Conservation (phyloP, 495 filamentous ascomycete genomes). For the Trichoderma gamsii region DNA sequence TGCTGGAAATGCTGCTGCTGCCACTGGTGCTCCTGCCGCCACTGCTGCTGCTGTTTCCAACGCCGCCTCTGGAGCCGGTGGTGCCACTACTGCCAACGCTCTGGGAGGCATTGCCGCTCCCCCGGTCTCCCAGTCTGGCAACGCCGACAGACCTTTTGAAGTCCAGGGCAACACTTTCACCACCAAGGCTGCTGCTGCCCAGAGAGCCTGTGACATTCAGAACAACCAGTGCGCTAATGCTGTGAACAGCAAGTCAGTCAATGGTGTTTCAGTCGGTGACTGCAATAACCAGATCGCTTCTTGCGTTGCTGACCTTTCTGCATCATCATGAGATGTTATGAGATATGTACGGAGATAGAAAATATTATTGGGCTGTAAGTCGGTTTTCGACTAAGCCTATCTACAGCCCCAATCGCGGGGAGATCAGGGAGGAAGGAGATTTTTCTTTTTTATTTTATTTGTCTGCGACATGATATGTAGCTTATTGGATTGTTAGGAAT, state of each 20-base stretch:
- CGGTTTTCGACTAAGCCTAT: background rate
- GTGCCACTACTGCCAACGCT: conserved; percentile 18
- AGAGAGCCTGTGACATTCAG: conserved; percentile 42
- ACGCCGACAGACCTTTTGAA: conserved; percentile 40
- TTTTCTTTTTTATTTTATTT: conserved; percentile 8
- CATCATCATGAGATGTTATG: background rate
- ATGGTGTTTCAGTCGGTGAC: conserved; percentile 31
- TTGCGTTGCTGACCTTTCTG: conserved; percentile 24
- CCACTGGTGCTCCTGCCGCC: conserved; percentile 29
- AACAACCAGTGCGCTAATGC: conserved; percentile 46
- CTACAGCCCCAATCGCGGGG: background rate
- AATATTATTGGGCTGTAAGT: conserved; percentile 10
- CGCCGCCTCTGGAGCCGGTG: conserved; percentile 16
- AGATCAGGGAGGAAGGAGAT: conserved; percentile 12
- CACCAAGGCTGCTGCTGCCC: conserved; percentile 34
- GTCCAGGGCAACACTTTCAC: conserved; percentile 49
- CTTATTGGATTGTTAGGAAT: conserved; percentile 14
- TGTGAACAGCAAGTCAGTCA: conserved; percentile 32
- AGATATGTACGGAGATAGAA: conserved; percentile 2
- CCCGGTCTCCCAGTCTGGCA: conserved; percentile 33
- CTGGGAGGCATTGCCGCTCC: conserved; percentile 33
- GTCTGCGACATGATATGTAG: conserved; percentile 10
- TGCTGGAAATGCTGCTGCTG: conserved; percentile 36
- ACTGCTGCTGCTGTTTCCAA: conserved; percentile 16
- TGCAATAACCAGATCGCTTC: conserved; percentile 38